Evolutionary conservation across 495 filamentous ascomycete genomes (phyloP).

Genomic region (Annulohypoxylon bovei): DNA sequence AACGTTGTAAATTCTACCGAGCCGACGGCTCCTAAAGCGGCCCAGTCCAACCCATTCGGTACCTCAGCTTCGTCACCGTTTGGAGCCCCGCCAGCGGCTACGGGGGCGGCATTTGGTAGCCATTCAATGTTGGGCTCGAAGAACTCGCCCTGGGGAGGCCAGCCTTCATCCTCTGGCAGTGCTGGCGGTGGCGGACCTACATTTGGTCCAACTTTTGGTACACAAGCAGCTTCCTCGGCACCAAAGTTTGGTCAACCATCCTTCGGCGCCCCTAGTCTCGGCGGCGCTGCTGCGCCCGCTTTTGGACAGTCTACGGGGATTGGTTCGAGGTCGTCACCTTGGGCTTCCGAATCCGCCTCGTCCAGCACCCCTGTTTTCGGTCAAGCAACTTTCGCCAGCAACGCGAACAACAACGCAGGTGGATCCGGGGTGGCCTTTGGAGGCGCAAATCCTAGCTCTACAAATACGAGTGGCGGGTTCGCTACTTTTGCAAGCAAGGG

Average conservation of each 20-base stretch:
- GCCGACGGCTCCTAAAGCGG: conserved; percentile 44
- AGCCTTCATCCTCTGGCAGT: conserved; percentile 41
- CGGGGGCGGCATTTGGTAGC: conserved; percentile 50
- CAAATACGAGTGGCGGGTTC: conserved; percentile 59
- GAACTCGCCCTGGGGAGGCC: conserved; percentile 53
- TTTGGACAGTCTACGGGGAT: conserved; percentile 64
- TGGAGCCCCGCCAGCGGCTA: conserved; percentile 34
- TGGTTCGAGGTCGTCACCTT: conserved; percentile 52
- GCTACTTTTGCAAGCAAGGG: conserved; percentile 67
- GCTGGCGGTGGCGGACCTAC: conserved; percentile 45
- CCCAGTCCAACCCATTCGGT: conserved; percentile 39
- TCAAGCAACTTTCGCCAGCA: conserved; percentile 48
- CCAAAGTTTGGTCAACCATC: conserved; percentile 53
- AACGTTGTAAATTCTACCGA: conserved; percentile 29
- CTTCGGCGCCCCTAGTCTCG: conserved; percentile 50
- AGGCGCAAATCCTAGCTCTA: conserved; percentile 22
- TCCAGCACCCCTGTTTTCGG: conserved; percentile 52
- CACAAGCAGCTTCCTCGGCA: conserved; percentile 60
- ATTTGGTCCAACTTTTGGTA: conserved; percentile 55
- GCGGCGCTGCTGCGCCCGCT: conserved; percentile 48
- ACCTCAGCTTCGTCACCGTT: conserved; percentile 46
- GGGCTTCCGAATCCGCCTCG: conserved; percentile 49
- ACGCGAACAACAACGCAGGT: conserved; percentile 15
- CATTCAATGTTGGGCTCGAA: conserved; percentile 52
- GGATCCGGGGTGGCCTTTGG: conserved; percentile 46